phyloP scores from a whole-genome alignment of 495 filamentous ascomycete species.

The Xylaria flabelliformis region DNA sequence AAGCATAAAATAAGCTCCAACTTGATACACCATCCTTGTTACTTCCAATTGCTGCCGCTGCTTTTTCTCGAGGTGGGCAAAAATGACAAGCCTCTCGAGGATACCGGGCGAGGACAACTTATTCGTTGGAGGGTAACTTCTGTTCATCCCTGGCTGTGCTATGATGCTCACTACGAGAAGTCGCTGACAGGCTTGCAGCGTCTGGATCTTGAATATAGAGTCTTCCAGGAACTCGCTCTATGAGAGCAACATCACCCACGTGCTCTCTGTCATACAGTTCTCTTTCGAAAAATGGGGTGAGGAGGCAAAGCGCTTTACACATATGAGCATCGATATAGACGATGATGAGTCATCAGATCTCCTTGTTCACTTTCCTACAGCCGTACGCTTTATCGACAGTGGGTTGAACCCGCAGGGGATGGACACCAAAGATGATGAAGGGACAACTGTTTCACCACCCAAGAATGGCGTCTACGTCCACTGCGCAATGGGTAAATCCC shows the following conservation, averaged over 20 bases:
- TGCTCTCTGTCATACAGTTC: slow-evolving; percentile 76
- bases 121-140: slow-evolving; percentile 81
- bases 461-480: slow-evolving; percentile 50
- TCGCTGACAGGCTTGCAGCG: slow-evolving; percentile 57
- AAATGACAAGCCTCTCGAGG: slow-evolving; percentile 32
- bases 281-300: slow-evolving; percentile 46
- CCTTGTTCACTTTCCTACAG: slow-evolving; percentile 75
- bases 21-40: neutral
- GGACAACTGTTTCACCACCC: slow-evolving; percentile 52
- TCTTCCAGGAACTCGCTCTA: slow-evolving; percentile 69
- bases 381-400: slow-evolving; percentile 80
- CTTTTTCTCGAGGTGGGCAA: neutral
- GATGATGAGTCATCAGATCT: slow-evolving; percentile 88
- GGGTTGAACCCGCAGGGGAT: slow-evolving; percentile 58
- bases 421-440: slow-evolving; percentile 60
- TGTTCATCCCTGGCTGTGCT: slow-evolving; percentile 19
- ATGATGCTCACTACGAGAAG: neutral
- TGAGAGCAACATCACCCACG: slow-evolving; percentile 81
- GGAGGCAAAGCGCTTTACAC: slow-evolving; percentile 63
- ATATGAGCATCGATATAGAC: slow-evolving; percentile 82
- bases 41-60: neutral
- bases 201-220: slow-evolving; percentile 66
- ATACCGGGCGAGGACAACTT: slow-evolving; percentile 61
- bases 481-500: slow-evolving; percentile 96
- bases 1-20: neutral